Evolutionary conservation across 2,329 filamentous ascomycete genomes (phyloP), one percentile per base, ranked within the genome.

Genomic region (Blastomyces gilchristii): DNA sequence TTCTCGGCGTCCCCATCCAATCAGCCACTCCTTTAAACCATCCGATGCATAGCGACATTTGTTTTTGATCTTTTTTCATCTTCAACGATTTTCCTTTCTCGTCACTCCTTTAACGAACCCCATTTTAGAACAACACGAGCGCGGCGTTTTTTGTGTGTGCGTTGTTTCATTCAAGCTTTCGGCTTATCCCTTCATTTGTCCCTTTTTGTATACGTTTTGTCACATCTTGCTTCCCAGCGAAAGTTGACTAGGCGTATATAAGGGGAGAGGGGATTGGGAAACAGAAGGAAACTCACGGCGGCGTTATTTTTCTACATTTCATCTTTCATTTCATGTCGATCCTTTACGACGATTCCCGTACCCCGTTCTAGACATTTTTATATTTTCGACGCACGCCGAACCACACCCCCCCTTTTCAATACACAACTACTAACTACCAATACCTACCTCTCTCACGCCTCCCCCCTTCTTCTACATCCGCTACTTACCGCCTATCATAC

Each of bases 81-180:
- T 64, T 63, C 62, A 65, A 70, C 66, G 66, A 69, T 63, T 72
- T 69, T 71, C 64, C 66, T 70, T 70, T 66, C 28, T 25, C 65
- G 71, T 71, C 72, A 69, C 68, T 73, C 71, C 70, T 71, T 72
- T 66, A 45, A 64, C 63, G 67, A 39, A 66, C 65, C 61, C 62
- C 64, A 63, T 65, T 61, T 39, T 39, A 39, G 37, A 63, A 63
- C 66, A 67, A 62, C 67, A 62, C 67, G 67, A 69, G 68, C 66
- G 67, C 57, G 66, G 65, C 60, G 66, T 66, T 66, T 64, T 54
- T 41, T 54, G 41, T 56, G 18, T n/a, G 37, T 43, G 16, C 12
- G 11, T 64, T 63, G 37, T 12, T 39, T 39, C 37, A 39, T 60
- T 59, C 31, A 12, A 39, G 1, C 8, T 63, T 53, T 62, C 45